Percentiles rank a stretch among this genome's conserved stretches.
These are phyloP conservation scores for Paraurostyla sp. DNA, from an alignment of 73 alveolate species.

Conservation along the genomic window DNA sequence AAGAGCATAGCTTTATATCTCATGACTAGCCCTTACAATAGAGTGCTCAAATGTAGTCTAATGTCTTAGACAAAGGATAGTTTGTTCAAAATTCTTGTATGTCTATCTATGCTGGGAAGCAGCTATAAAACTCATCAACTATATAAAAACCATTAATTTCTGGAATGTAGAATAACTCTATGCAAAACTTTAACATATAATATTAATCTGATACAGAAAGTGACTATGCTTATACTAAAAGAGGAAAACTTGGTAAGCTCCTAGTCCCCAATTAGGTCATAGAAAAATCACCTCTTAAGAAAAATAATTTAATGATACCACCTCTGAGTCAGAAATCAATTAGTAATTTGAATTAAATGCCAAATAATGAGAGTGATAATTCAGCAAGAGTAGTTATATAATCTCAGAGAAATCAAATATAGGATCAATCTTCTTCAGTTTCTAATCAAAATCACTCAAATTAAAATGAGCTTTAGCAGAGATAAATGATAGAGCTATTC, in stretches of 20 bases:
- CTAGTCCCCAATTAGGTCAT: too few species aligned
- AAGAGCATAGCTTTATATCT: neutral
- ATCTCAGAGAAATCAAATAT: too few species aligned
- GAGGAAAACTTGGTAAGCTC: slow-evolving; percentile 26
- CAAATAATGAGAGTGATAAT: too few species aligned
- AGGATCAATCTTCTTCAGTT: neutral
- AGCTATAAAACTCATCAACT: neutral
- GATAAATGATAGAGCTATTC: slow-evolving; percentile 12
- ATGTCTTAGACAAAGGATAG: neutral
- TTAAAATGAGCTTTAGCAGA: neutral
- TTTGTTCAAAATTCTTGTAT: slow-evolving; percentile 12
- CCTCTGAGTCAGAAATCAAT: too few species aligned
- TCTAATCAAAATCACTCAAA: neutral
- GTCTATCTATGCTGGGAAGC: neutral
- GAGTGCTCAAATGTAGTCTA: neutral
- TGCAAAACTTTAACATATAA: neutral
- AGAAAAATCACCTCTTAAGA: too few species aligned
- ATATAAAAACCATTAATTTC: slow-evolving; percentile 1
- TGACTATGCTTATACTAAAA: slow-evolving; percentile 1
- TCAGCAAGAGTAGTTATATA: too few species aligned
- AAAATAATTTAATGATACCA: too few species aligned
- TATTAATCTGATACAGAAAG: slow-evolving; percentile 45
- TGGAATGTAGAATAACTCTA: neutral
- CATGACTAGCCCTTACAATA: neutral
- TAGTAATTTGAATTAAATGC: too few species aligned